Evolutionary conservation across 2,329 filamentous ascomycete genomes (phyloP).

Genomic region (Colletotrichum destructivum): DNA sequence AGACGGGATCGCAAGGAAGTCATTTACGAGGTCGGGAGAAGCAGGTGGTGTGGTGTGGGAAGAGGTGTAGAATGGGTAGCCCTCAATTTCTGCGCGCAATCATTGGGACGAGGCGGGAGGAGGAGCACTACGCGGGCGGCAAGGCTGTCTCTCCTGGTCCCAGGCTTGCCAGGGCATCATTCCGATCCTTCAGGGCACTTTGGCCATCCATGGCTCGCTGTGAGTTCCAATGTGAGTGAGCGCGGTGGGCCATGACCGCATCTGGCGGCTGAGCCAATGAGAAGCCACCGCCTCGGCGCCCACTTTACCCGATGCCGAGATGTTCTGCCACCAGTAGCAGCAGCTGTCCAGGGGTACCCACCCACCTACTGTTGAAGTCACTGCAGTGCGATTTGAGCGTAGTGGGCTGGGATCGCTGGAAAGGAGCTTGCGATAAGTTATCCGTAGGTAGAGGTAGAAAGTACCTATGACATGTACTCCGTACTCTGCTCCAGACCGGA

Average conservation of each 20-base stretch:
- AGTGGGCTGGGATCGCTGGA: slow-evolving; percentile 37
- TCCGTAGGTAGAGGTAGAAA: no score
- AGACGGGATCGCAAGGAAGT: slow-evolving; percentile 10
- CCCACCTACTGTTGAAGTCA: slow-evolving; percentile 29
- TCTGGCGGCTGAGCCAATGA: slow-evolving; percentile 33
- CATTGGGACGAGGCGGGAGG: slow-evolving; percentile 43
- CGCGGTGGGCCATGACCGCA: slow-evolving; percentile 36
- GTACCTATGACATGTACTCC: slow-evolving; percentile 24
- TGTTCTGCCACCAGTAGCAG: neutral
- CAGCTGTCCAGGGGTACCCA: slow-evolving; percentile 5
- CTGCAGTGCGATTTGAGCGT: slow-evolving; percentile 7
- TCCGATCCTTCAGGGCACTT: slow-evolving; percentile 29
- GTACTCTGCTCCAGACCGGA: neutral
- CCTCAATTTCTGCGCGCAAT: slow-evolving; percentile 44
- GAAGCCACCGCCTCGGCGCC: neutral
- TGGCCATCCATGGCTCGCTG: neutral
- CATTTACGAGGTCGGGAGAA: slow-evolving; percentile 25
- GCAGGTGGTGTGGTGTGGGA: slow-evolving; percentile 32
- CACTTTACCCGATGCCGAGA: slow-evolving; percentile 33
- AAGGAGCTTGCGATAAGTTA: slow-evolving; percentile 22
- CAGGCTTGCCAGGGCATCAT: slow-evolving; percentile 19
- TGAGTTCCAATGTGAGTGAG: slow-evolving; percentile 8
- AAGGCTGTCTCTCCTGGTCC: slow-evolving; percentile 38
- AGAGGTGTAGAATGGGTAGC: slow-evolving; percentile 30
- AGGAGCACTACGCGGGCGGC: slow-evolving; percentile 40